Base-by-base conservation (phyloP, 345 rosid genomes). In the Hevea brasiliensis region DNA sequence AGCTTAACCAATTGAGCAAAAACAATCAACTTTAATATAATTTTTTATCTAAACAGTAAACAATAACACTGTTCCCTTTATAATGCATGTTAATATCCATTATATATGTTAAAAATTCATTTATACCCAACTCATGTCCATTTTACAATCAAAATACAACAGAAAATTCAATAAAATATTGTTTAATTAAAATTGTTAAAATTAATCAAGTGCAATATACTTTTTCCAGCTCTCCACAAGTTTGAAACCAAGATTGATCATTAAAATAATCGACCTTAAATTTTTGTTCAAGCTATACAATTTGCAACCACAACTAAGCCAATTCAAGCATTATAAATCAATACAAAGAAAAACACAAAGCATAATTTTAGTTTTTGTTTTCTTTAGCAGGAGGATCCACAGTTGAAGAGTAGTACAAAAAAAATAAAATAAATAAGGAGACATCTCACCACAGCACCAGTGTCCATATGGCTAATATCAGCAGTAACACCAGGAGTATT, bases 391-490 rank as follows among this genome's bases (percentile, higher is more conserved):
- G 15, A n/a, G n/a, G 57, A 66, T 47, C 0, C 23, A 26, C 8
- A 50, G n/a, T 20, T 37, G 37, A 24, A 67, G 29, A 17, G 13
- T 27, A 47, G 7, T 44, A 32, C n/a, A n/a, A n/a, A n/a, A n/a
- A n/a, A n/a, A n/a, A 45, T 3, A 42, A 23, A n/a, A 12, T 23
- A 6, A n/a, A 11, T n/a, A 21, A 71, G 48, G 54, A 54, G 27
- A 10, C 5, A 32, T 10, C 83, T 83, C 84, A 95, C 99, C 83
- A 93, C 86, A 29, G 99, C 98, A 69, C 85, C 82, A 50, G 98
- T 93, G 81, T 95, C 99, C 98, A 95, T 95, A 76, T 95, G 99
- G 81, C 98, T 88, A 65, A 93, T 88, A 80, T 95, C 99, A 8
- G 98, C 89, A 17, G 98, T 91, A 37, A 95, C 98, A 68, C 99